A percentile compares a stretch with the other conserved stretches of the same genome.
Conservation (phyloP, 805 yeast species). For the Zygosaccharomyces lentus region DNA sequence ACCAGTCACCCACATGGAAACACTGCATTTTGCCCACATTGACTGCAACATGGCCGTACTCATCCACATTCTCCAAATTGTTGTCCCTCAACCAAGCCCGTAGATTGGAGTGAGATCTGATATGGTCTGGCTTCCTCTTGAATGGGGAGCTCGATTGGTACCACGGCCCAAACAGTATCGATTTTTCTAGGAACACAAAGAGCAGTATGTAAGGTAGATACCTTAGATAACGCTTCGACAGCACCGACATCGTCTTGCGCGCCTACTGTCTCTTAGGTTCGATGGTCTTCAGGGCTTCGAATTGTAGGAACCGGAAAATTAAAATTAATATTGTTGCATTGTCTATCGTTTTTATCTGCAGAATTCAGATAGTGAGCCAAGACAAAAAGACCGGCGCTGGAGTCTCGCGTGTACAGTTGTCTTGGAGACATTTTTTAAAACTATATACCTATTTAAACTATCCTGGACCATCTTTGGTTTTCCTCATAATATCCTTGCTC, state of each 20-base stretch:
- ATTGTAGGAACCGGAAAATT: background rate
- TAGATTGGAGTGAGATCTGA: background rate
- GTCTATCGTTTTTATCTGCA: background rate
- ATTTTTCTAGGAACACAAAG: conserved; percentile 4
- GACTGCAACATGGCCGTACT: conserved; percentile 11
- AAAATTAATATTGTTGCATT: background rate
- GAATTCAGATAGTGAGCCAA: background rate
- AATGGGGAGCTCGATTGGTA: conserved; percentile 2
- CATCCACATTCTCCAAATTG: conserved; percentile 3
- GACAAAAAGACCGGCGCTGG: background rate
- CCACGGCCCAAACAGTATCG: conserved; percentile 1
- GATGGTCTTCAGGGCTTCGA: background rate
- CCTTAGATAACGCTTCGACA: conserved; percentile 12
- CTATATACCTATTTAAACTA: background rate
- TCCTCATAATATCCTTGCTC: background rate
- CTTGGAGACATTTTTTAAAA: background rate
- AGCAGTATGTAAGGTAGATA: conserved; percentile 7
- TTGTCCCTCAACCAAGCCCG: conserved; percentile 8
- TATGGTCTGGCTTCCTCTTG: conserved; percentile 1
- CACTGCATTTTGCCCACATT: conserved; percentile 21
- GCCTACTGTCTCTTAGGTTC: background rate
- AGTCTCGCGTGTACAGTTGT: background rate
- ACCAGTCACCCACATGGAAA: conserved; percentile 18
- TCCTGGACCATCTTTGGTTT: background rate
- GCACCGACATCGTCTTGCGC: conserved; percentile 4